Evolutionary conservation across 495 filamentous ascomycete genomes (phyloP).

Genomic region (Darksidea phi): DNA sequence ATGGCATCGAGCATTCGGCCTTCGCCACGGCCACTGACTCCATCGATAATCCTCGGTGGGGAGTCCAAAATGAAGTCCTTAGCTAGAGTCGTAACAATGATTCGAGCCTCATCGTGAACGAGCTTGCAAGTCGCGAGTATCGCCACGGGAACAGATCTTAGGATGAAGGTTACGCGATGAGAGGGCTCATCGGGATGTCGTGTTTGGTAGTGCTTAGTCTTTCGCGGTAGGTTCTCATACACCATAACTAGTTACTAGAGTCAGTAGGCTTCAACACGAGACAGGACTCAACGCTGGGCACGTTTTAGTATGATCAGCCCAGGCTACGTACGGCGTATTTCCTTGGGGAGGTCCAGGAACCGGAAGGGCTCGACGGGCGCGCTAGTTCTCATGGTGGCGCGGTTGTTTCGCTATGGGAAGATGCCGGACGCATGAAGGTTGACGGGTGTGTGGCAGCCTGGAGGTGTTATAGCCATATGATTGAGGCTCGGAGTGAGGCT

Average conservation of each 20-base stretch:
- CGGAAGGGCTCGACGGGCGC: background rate
- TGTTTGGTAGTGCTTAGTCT: background rate
- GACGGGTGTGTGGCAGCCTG: too few species aligned
- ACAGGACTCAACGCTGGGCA: too few species aligned
- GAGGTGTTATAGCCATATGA: too few species aligned
- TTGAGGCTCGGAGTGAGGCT: too few species aligned
- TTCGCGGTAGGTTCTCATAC: background rate
- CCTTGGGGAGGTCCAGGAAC: background rate
- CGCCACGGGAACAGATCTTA: background rate
- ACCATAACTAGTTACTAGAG: background rate
- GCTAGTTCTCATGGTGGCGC: too few species aligned
- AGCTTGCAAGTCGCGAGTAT: background rate
- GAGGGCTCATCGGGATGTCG: background rate
- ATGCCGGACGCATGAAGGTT: too few species aligned
- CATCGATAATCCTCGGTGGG: background rate
- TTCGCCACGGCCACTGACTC: background rate
- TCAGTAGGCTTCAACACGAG: too few species aligned
- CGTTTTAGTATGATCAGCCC: too few species aligned
- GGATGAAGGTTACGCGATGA: background rate
- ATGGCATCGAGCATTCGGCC: background rate
- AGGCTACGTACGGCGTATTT: background rate
- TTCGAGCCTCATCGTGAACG: background rate
- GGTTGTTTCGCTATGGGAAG: too few species aligned
- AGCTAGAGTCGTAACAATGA: background rate
- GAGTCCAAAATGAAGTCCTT: conserved; percentile 1